Percentiles rank a stretch among this genome's conserved stretches.
Conservation (phyloP, 805 yeast genomes). For the Blastobotrys americana region DNA sequence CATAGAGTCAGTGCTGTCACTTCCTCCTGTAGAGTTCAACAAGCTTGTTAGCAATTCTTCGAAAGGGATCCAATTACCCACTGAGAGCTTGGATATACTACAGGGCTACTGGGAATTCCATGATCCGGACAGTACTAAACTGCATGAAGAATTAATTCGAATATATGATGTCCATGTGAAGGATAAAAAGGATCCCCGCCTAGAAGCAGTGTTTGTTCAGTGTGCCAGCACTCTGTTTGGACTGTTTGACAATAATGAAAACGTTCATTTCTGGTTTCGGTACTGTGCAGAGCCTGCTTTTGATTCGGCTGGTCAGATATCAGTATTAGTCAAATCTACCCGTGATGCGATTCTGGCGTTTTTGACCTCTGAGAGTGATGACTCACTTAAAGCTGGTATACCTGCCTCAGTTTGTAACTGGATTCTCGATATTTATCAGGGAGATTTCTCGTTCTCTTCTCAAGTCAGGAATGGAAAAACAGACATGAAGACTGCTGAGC, state of each 20-base stretch:
- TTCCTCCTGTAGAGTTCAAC: neutral
- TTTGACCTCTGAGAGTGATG: conserved; percentile 10
- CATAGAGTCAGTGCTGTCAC: neutral
- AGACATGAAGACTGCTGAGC: conserved; percentile 34
- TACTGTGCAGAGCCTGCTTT: conserved; percentile 44
- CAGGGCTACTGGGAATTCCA: conserved; percentile 11
- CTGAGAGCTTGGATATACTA: neutral
- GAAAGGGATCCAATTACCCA: neutral
- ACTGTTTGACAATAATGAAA: conserved; percentile 24
- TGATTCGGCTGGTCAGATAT: conserved; percentile 50
- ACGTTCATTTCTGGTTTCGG: conserved; percentile 42
- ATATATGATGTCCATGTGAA: conserved; percentile 19
- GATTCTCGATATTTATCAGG: conserved; percentile 23
- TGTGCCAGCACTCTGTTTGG: conserved; percentile 28
- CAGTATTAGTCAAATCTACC: conserved; percentile 32
- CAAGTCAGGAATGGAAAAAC: conserved; percentile 13
- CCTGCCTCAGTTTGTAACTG: conserved; percentile 18
- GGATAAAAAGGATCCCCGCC: conserved; percentile 12
- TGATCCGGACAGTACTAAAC: conserved; percentile 23
- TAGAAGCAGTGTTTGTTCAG: conserved; percentile 26
- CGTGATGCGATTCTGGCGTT: conserved; percentile 22
- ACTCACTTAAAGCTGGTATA: conserved; percentile 17
- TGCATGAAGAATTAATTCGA: conserved; percentile 31
- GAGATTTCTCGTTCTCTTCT: conserved; percentile 12
- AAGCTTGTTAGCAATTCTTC: neutral